A percentile compares a stretch with the other conserved stretches of the same genome.
phyloP scores from a whole-genome alignment of 2,329 filamentous ascomycete genomes.

The Cordyceps fumosorosea region DNA sequence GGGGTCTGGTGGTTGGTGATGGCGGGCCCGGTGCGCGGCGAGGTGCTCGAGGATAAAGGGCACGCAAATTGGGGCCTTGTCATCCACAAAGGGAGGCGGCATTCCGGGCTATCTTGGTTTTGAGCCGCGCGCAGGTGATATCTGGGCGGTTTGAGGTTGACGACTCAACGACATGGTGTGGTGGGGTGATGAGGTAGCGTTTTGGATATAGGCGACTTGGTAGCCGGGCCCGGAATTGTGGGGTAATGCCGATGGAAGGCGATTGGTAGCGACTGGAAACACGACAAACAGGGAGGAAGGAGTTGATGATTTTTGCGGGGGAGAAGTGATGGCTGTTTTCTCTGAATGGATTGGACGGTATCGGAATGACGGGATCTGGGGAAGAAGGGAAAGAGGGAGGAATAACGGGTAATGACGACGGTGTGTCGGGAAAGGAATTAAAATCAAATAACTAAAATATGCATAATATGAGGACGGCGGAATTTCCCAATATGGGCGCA shows the following conservation, averaged over 20 bases:
- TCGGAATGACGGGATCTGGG: background rate
- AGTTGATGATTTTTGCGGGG: background rate
- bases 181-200: background rate
- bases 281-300: background rate
- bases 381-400: background rate
- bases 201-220: constrained; percentile 11
- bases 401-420: background rate
- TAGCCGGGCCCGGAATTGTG: constrained; percentile 1
- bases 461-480: background rate
- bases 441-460: too few species aligned
- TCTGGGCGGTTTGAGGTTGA: background rate
- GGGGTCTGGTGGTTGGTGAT: background rate
- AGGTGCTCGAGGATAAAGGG: constrained; percentile 66
- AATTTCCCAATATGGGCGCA: background rate
- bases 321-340: background rate
- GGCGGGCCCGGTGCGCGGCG: constrained; percentile 35
- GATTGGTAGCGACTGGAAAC: background rate
- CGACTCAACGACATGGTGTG: background rate
- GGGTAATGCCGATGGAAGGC: background rate
- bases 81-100: constrained; percentile 51
- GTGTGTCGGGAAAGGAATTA: background rate
- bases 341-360: background rate
- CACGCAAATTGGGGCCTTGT: constrained; percentile 71
- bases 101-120: background rate
- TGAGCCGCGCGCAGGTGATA: background rate